Base-by-base conservation (phyloP, 2,329 filamentous ascomycete genomes). In the Colletotrichum sp. region DNA sequence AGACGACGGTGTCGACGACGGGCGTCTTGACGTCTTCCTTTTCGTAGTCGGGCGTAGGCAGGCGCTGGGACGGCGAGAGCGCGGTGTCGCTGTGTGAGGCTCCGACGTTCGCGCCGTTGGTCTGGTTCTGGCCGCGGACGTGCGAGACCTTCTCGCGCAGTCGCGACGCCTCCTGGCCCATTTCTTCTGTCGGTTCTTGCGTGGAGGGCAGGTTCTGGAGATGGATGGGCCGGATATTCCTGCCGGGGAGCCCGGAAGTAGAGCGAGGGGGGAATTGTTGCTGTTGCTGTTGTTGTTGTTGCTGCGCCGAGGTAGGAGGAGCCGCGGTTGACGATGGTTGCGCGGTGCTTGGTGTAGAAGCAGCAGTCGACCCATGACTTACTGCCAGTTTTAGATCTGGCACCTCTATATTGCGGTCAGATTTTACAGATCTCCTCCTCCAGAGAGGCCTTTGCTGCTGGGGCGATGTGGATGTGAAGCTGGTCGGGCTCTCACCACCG, bases 341-440 rank as follows among this genome's bases (percentile, higher is more conserved):
- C 2, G 70, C 61, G 30, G 62, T 71, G 39, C 77, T 65, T 32
- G 78, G 65, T 55, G 79, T 71, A 15, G 82, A 81, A 48, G 84
- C 83, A 22, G 86, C 86, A 6, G 89, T 90, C 25, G 89, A 90
- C 48, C 89, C 88, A 81, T 90, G 85, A 71, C 87, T 90, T 55
- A 82, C 79, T 65, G 86, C 80, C 70, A 91, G 83, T 75, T 88
- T 88, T 66, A 91, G 85, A 72, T 87, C 86, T 10, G 88, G 82
- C 6, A 91, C 84, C 62, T 87, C 85, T 39, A 88, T 80, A 76
- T 82, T 86, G 68, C 85, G 84, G 70, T 90, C 88, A 70, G 84
- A 84, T 80, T 88, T 91, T 30, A 87, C 82, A 16, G 89, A 89
- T 61, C 90, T 87, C 68, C 90, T 85, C 72, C 86, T 86, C 89